Percentiles rank a stretch among this genome's conserved stretches.
Conservation (phyloP, 2,329 filamentous ascomycete genomes). For the Penicillium hordei region DNA sequence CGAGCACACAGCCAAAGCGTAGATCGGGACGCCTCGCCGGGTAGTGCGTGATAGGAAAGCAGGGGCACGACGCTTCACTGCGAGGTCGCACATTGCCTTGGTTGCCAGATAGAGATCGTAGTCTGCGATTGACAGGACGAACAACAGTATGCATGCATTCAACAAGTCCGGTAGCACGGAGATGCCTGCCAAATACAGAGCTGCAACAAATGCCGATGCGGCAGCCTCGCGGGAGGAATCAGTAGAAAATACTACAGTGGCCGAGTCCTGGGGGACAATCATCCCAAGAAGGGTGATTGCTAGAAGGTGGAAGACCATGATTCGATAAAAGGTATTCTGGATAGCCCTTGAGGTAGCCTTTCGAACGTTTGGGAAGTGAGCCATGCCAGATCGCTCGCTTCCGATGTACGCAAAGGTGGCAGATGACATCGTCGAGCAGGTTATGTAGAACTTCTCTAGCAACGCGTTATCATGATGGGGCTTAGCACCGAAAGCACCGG, state of each 20-base stretch:
- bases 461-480: conserved; percentile 33
- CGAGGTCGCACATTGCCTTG: conserved; percentile 69
- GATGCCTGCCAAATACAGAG: conserved; percentile 65
- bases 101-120: conserved; percentile 73
- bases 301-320: conserved; percentile 75
- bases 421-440: conserved; percentile 69
- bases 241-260: conserved; percentile 52
- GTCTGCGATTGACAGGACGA: conserved; percentile 73
- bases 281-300: conserved; percentile 73
- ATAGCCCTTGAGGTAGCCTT: conserved; percentile 73
- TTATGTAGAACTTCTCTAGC: conserved; percentile 57
- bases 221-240: conserved; percentile 50
- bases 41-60: conserved; percentile 68
- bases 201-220: conserved; percentile 72
- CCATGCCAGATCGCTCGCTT: conserved; percentile 72
- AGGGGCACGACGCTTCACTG: conserved; percentile 70
- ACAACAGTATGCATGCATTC: conserved; percentile 71
- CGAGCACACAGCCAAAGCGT: conserved; percentile 61
- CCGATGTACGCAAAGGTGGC: conserved; percentile 77
- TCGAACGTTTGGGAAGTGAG: conserved; percentile 73
- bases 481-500: conserved; percentile 55
- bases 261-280: conserved; percentile 69
- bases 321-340: conserved; percentile 76
- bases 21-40: conserved; percentile 67
- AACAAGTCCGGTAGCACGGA: conserved; percentile 63